A percentile compares a stretch with the other conserved stretches of the same genome.
phyloP scores from a whole-genome alignment of 768 basidiomycete genomes.

The Trametopsis cervina region DNA sequence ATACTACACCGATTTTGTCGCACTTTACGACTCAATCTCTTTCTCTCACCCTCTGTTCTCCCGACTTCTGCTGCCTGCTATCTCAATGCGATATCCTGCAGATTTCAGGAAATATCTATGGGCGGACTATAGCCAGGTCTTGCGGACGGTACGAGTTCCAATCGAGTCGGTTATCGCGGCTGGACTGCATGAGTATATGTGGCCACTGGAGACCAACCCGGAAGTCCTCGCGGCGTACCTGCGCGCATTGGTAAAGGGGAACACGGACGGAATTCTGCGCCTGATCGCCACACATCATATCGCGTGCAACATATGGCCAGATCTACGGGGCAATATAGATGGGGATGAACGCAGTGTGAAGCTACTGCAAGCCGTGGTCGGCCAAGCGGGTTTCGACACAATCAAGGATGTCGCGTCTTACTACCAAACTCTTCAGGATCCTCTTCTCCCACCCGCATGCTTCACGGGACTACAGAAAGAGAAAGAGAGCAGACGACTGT shows the following conservation, averaged over 20 bases:
- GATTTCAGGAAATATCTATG: conserved; percentile 86
- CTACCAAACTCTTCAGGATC: conserved; percentile 34
- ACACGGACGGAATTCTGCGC: conserved; percentile 50
- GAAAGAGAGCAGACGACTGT: conserved; percentile 16
- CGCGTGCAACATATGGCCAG: conserved; percentile 68
- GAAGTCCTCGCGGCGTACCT: conserved; percentile 62
- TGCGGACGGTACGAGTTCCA: conserved; percentile 51
- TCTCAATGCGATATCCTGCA: conserved; percentile 64
- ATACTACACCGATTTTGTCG: conserved; percentile 87
- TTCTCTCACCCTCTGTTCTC: conserved; percentile 77
- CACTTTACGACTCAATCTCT: conserved; percentile 86
- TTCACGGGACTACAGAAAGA: conserved; percentile 27
- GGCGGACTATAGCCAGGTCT: conserved; percentile 66
- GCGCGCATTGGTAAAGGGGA: conserved; percentile 37
- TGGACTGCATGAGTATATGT: conserved; percentile 56
- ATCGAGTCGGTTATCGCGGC: conserved; percentile 45
- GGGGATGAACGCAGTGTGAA: conserved; percentile 30
- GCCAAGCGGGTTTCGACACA: conserved; percentile 39
- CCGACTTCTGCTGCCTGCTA: conserved; percentile 66
- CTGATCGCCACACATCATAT: conserved; percentile 75
- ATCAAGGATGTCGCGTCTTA: conserved; percentile 55
- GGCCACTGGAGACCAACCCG: conserved; percentile 59
- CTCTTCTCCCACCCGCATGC: conserved; percentile 44
- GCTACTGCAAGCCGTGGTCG: conserved; percentile 45
- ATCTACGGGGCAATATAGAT: conserved; percentile 29